A percentile compares a stretch with the other conserved stretches of the same genome.
Evolutionary conservation across 2,329 filamentous ascomycete genomes (phyloP).

Genomic region (Furcasterigmium furcatum): DNA sequence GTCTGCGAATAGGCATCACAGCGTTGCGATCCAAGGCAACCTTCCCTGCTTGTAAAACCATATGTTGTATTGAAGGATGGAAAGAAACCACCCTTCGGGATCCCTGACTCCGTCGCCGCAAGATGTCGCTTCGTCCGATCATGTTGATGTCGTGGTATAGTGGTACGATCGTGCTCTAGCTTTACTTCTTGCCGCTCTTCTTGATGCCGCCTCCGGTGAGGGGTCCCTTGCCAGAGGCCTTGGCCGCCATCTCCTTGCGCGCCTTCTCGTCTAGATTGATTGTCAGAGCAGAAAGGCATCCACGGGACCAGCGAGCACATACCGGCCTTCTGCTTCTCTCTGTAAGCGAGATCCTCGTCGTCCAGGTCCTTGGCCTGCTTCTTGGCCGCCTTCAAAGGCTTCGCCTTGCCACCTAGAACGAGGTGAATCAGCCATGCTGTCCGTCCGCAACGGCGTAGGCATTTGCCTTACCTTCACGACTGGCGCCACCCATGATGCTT

Average conservation of each 20-base stretch:
- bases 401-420: constrained; percentile 69
- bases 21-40: too few relatives aligned
- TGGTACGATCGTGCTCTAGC: background rate
- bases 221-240: constrained; percentile 84
- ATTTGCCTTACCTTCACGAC: constrained; percentile 35
- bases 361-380: constrained; percentile 80
- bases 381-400: constrained; percentile 87
- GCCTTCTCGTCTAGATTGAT: constrained; percentile 68
- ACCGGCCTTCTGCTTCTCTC: constrained; percentile 83
- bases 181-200: constrained; percentile 96
- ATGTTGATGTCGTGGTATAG: too few relatives aligned
- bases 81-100: too few relatives aligned
- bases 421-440: constrained; percentile 12
- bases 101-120: too few relatives aligned
- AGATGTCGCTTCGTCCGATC: too few relatives aligned
- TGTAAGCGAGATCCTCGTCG: constrained; percentile 73
- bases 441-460: too few relatives aligned
- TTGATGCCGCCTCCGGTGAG: constrained; percentile 90
- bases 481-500: constrained; percentile 32
- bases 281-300: too few relatives aligned
- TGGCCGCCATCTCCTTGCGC: constrained; percentile 77
- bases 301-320: too few relatives aligned
- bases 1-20: too few relatives aligned
- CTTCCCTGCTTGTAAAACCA: too few relatives aligned
- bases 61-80: too few relatives aligned